Evolutionary conservation across 768 basidiomycete genomes (phyloP).

Genomic region (Lentinula sp.): DNA sequence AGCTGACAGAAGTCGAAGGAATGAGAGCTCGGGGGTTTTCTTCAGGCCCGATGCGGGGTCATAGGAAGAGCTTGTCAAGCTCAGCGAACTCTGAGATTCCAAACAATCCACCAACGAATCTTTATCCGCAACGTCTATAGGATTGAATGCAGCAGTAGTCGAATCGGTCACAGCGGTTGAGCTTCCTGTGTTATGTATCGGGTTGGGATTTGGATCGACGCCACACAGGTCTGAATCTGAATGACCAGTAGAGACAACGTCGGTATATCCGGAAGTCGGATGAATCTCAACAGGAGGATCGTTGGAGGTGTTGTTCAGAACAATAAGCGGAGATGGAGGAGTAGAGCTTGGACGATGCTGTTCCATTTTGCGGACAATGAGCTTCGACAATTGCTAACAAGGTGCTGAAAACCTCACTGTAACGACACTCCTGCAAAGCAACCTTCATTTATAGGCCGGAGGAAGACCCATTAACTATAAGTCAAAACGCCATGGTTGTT

Average conservation of each 20-base stretch:
- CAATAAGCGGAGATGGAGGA: neutral
- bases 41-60: neutral
- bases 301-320: neutral
- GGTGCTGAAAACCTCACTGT: neutral
- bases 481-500: neutral
- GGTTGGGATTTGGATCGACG: neutral
- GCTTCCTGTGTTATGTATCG: neutral
- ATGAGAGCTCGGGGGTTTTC: constrained; percentile 32
- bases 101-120: neutral
- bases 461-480: neutral
- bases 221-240: neutral
- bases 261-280: neutral
- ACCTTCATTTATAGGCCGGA: neutral
- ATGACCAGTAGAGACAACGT: neutral
- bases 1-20: constrained; percentile 49
- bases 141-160: neutral
- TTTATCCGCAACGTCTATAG: neutral
- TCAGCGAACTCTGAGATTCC: neutral
- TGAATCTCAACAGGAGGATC: neutral
- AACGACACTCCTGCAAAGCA: neutral
- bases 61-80: neutral
- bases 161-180: neutral
- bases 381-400: neutral
- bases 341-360: neutral
- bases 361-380: neutral